These are phyloP conservation scores for Rutidosis leptorrhynchoides DNA, from an alignment of 129 eudicot genomes.

Conservation along the genomic window DNA sequence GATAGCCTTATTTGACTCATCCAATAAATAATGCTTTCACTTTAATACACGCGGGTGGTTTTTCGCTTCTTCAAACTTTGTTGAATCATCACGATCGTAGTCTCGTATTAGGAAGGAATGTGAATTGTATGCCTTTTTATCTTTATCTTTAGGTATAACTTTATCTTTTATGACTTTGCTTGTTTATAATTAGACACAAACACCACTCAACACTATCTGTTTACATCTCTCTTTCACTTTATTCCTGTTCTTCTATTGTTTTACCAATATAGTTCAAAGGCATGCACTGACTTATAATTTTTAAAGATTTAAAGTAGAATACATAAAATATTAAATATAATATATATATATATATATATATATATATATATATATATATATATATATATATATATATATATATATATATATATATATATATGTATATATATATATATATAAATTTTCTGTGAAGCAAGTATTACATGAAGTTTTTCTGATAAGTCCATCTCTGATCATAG, in stretches of 20 bases:
- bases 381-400: too few relatives aligned
- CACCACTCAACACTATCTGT: constrained; percentile 36
- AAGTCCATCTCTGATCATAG: background rate
- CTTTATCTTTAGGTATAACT: constrained; percentile 33
- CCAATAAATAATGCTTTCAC: constrained; percentile 28
- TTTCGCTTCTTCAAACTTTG: constrained; percentile 38
- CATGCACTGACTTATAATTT: background rate
- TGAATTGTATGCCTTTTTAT: constrained; percentile 32
- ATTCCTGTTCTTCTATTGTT: constrained; percentile 29
- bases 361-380: too few relatives aligned
- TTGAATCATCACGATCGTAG: constrained; percentile 5
- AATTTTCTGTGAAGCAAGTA: too few relatives aligned
- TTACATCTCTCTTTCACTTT: constrained; percentile 31
- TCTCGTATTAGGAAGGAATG: constrained; percentile 21
- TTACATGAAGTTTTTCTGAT: too few relatives aligned
- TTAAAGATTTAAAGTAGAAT: background rate
- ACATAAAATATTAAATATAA: background rate
- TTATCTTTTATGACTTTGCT: constrained; percentile 42
- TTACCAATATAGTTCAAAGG: constrained; percentile 23
- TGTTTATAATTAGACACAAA: constrained; percentile 34
- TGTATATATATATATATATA: too few relatives aligned
- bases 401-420: too few relatives aligned
- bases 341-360: too few relatives aligned
- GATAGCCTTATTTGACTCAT: constrained; percentile 41
- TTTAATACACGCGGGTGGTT: constrained; percentile 35